phyloP scores from a whole-genome alignment of 768 basidiomycete genomes.

The Leccinum arenicola region DNA sequence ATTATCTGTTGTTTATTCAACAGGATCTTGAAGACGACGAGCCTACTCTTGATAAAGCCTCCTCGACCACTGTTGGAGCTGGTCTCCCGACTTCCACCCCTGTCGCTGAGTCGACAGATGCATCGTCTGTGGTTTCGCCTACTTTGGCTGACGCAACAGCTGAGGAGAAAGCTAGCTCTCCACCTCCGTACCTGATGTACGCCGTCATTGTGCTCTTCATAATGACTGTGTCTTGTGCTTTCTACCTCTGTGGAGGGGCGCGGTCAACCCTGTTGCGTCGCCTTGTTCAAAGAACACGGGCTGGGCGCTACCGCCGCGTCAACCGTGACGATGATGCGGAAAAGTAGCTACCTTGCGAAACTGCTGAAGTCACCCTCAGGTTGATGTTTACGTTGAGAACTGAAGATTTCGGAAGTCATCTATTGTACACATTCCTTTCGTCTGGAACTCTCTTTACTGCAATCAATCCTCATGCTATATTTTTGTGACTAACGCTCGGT shows the following conservation, averaged over 20 bases:
- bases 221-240: constrained; percentile 41
- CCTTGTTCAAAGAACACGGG: constrained; percentile 35
- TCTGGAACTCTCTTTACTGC: background rate
- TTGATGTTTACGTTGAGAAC: background rate
- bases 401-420: background rate
- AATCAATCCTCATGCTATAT: background rate
- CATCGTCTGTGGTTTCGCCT: background rate
- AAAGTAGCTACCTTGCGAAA: constrained; percentile 34
- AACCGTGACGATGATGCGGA: constrained; percentile 48
- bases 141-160: background rate
- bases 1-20: constrained; percentile 45
- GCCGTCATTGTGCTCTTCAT: constrained; percentile 34
- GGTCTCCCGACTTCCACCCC: constrained; percentile 8
- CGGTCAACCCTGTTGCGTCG: constrained; percentile 33
- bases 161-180: constrained; percentile 4
- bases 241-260: constrained; percentile 49
- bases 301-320: constrained; percentile 45
- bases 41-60: constrained; percentile 8
- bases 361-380: background rate
- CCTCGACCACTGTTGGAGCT: constrained; percentile 17
- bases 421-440: background rate
- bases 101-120: constrained; percentile 1
- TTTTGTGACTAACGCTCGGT: background rate
- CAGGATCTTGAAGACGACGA: constrained; percentile 39
- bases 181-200: constrained; percentile 18